phyloP scores from a whole-genome alignment of 495 filamentous ascomycete genomes.

The Cercophora samala region DNA sequence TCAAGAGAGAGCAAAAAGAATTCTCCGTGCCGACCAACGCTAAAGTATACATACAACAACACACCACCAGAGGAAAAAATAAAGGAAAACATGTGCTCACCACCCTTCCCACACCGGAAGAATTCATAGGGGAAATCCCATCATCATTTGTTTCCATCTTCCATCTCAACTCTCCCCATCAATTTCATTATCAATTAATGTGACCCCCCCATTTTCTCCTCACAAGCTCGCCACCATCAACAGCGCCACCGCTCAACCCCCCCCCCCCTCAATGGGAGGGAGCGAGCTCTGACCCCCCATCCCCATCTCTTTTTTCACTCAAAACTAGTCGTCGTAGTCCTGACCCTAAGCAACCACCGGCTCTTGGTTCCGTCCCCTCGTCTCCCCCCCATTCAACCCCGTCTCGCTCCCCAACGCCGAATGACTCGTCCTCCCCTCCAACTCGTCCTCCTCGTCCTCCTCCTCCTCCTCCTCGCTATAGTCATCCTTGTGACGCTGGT shows the following conservation, averaged over 20 bases:
- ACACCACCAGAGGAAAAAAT: not conserved
- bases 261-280: too few relatives aligned
- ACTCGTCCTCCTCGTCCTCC: conserved; percentile 55
- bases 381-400: conserved; percentile 44
- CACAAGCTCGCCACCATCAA: not conserved
- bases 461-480: conserved; percentile 46
- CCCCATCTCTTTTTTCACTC: not conserved
- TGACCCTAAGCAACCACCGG: conserved; percentile 29
- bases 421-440: conserved; percentile 44
- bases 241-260: not conserved
- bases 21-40: not conserved
- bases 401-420: conserved; percentile 43
- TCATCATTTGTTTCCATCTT: not conserved
- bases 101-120: not conserved
- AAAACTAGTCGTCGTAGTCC: conserved; percentile 1
- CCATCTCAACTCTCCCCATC: conserved; percentile 5
- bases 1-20: not conserved
- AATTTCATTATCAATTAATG: conserved; percentile 22
- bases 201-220: not conserved
- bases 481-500: conserved; percentile 55
- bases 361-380: conserved; percentile 43
- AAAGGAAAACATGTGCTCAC: not conserved
- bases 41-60: not conserved
- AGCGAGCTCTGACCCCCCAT: not conserved
- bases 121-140: not conserved